A percentile compares a stretch with the other conserved stretches of the same genome.
These are phyloP conservation scores for Leucosporidium creatinivorum DNA, from an alignment of 768 basidiomycete genomes.

Conservation along the genomic window DNA sequence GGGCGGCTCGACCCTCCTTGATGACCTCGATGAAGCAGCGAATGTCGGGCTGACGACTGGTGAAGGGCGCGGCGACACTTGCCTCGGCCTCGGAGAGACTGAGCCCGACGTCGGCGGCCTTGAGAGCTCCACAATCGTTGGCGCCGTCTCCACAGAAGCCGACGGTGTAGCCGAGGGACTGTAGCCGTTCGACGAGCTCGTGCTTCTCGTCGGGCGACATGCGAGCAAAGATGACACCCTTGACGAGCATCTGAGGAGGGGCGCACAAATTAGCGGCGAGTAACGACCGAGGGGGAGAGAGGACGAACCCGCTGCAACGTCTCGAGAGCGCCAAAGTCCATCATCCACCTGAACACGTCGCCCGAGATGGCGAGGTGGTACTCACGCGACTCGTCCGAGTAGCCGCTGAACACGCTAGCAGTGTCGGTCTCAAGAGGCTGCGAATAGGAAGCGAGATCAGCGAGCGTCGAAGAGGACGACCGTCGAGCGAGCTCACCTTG, in stretches of 20 bases:
- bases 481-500: conserved; percentile 43
- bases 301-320: conserved; percentile 77
- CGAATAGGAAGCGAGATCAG: conserved; percentile 39
- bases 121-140: conserved; percentile 96
- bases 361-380: conserved; percentile 88
- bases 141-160: conserved; percentile 99
- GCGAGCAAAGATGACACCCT: conserved; percentile 89
- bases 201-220: conserved; percentile 99
- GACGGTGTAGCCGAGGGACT: conserved; percentile 87
- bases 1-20: conserved; percentile 87
- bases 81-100: conserved; percentile 97
- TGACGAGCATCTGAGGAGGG: conserved; percentile 76
- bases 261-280: not conserved
- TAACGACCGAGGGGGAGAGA: conserved; percentile 5
- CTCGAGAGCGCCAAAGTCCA: conserved; percentile 86
- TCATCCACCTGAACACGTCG: conserved; percentile 96
- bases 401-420: conserved; percentile 47
- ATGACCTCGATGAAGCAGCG: conserved; percentile 93
- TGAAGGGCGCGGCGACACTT: conserved; percentile 96
- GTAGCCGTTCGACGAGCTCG: conserved; percentile 90
- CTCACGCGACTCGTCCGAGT: conserved; percentile 61
- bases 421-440: conserved; percentile 63
- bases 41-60: conserved; percentile 86
- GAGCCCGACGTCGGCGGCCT: conserved; percentile 95
- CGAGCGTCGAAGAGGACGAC: not conserved